Evolutionary conservation across 306 rosid genomes (phyloP).

Genomic region (Arachis hypogaea): DNA sequence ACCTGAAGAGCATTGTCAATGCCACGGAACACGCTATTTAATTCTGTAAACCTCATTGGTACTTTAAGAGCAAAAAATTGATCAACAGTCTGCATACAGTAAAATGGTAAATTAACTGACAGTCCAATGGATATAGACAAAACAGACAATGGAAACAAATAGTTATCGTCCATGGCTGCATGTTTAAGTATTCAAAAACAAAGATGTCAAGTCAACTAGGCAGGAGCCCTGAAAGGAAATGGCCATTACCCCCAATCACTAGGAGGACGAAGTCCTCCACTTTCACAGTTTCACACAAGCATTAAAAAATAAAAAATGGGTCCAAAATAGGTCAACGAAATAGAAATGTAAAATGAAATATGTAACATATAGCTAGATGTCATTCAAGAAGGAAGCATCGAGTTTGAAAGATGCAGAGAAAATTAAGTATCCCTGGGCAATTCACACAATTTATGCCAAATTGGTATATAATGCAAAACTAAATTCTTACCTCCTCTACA

Average conservation of each 20-base stretch:
- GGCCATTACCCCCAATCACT: not conserved
- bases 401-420: slow-evolving; percentile 28
- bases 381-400: slow-evolving; percentile 26
- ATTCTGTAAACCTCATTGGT: slow-evolving; percentile 92
- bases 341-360: slow-evolving; percentile 26
- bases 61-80: slow-evolving; percentile 93
- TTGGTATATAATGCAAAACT: slow-evolving; percentile 24
- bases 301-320: slow-evolving; percentile 6
- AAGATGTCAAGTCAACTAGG: not conserved
- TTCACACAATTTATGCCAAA: not conserved
- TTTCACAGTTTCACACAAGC: slow-evolving; percentile 8
- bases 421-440: slow-evolving; percentile 12
- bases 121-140: not conserved
- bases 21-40: slow-evolving; percentile 89
- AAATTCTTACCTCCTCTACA: slow-evolving; percentile 84
- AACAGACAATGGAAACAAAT: not conserved
- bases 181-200: slow-evolving; percentile 23
- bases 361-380: not conserved
- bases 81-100: slow-evolving; percentile 83
- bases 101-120: slow-evolving; percentile 34
- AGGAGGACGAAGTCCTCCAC: slow-evolving; percentile 1
- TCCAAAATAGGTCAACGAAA: not conserved
- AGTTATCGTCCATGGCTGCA: slow-evolving; percentile 3
- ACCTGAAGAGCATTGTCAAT: slow-evolving; percentile 95
- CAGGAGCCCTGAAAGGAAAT: not conserved